Conservation (phyloP, 306 rosid genomes). For the Herpetospermum pedunculosum region DNA sequence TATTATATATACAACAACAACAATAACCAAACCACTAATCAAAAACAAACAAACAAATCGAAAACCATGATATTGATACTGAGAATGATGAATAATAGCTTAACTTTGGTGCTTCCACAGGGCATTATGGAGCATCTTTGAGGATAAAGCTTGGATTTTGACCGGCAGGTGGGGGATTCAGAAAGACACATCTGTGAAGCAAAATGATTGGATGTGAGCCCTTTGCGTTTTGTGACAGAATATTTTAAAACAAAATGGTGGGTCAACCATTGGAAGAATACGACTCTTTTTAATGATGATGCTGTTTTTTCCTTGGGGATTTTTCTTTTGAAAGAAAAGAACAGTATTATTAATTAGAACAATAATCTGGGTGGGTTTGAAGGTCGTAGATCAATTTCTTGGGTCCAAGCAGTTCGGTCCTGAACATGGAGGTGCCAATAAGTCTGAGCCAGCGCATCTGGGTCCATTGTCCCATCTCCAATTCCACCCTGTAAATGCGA, state of each 20-base stretch:
- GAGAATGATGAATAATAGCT: too few relatives aligned
- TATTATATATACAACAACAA: neutral
- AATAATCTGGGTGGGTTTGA: slow-evolving; percentile 34
- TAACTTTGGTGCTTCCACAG: too few relatives aligned
- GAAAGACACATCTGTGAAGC: neutral
- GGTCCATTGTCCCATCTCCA: slow-evolving; percentile 43
- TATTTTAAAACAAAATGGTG: neutral
- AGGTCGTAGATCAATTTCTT: slow-evolving; percentile 78
- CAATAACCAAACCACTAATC: neutral
- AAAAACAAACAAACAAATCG: neutral
- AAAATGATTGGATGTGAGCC: slow-evolving; percentile 5
- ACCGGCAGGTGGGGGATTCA: neutral
- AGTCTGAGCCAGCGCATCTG: slow-evolving; percentile 78
- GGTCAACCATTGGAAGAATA: neutral
- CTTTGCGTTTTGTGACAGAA: neutral
- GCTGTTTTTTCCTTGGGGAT: neutral
- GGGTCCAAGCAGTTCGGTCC: slow-evolving; percentile 84
- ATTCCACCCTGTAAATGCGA: slow-evolving; percentile 21
- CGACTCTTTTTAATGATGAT: neutral
- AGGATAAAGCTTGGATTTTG: neutral
- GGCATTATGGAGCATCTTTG: neutral
- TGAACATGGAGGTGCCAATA: slow-evolving; percentile 88
- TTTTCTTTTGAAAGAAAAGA: too few relatives aligned
- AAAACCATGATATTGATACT: neutral
- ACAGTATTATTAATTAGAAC: too few relatives aligned